Evolutionary conservation across 805 yeast genomes (phyloP).

Genomic region (Metschnikowia baotianmanensis): DNA sequence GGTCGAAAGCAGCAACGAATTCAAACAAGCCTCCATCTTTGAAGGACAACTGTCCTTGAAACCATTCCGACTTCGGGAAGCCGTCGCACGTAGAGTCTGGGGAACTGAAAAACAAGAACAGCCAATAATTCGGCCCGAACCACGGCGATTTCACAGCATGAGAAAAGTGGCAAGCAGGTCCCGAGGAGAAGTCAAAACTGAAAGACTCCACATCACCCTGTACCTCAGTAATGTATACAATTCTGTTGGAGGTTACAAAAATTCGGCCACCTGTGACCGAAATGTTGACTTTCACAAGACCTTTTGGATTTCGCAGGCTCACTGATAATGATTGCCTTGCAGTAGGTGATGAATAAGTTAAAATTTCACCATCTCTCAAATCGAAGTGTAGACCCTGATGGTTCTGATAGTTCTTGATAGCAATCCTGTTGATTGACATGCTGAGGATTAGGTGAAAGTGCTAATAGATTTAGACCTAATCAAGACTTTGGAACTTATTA

Average conservation of each 20-base stretch:
- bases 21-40: conserved; percentile 48
- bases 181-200: conserved; percentile 30
- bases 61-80: conserved; percentile 37
- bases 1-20: conserved; percentile 36
- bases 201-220: conserved; percentile 46
- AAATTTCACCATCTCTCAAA: conserved; percentile 16
- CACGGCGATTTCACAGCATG: conserved; percentile 47
- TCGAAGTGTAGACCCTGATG: conserved; percentile 17
- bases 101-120: conserved; percentile 38
- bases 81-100: conserved; percentile 37
- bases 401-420: not conserved
- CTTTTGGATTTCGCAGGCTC: conserved; percentile 17
- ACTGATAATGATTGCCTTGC: conserved; percentile 32
- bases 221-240: conserved; percentile 37
- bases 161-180: conserved; percentile 31
- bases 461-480: not conserved
- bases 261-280: conserved; percentile 37
- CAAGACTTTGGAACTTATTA: not conserved
- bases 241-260: conserved; percentile 41
- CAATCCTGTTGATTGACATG: conserved; percentile 17
- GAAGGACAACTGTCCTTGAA: conserved; percentile 38
- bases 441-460: not conserved
- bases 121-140: conserved; percentile 54
- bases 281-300: conserved; percentile 23
- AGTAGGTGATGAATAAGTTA: conserved; percentile 17